Conservation (phyloP, 192 early-diverging fungal genomes). For the Gorgonomyces haynaldii region DNA sequence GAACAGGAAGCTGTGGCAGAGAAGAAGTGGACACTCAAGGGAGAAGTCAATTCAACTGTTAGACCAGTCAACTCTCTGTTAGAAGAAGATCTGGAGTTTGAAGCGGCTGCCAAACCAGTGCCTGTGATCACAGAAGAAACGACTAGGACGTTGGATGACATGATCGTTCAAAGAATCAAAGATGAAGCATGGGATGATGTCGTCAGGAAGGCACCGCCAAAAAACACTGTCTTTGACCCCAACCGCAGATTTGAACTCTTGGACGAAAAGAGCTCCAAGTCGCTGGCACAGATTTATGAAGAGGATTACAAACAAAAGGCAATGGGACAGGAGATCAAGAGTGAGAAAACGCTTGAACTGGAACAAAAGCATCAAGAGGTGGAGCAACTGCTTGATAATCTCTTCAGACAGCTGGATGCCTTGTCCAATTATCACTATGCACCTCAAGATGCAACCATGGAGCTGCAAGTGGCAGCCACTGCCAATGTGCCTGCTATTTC, state of each 20-base stretch:
- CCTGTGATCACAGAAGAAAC: conserved; percentile 88
- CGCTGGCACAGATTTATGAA: conserved; percentile 86
- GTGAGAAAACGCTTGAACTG: conserved; percentile 67
- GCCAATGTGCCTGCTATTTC: conserved; percentile 68
- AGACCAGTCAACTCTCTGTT: conserved; percentile 88
- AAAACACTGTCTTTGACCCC: conserved; percentile 55
- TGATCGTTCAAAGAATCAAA: conserved; percentile 86
- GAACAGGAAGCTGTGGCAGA: conserved; percentile 73
- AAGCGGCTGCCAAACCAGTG: conserved; percentile 80
- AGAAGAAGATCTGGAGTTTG: conserved; percentile 87
- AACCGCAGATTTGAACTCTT: conserved; percentile 64
- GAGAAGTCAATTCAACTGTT: conserved; percentile 68
- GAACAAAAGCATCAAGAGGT: conserved; percentile 74
- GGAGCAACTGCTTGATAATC: conserved; percentile 56
- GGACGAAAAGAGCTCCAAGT: conserved; percentile 77
- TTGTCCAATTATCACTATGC: conserved; percentile 91
- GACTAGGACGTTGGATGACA: conserved; percentile 77
- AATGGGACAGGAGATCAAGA: conserved; percentile 44
- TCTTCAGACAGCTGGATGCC: conserved; percentile 80
- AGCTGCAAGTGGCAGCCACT: conserved; percentile 52
- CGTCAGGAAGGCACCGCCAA: conserved; percentile 56
- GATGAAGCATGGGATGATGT: conserved; percentile 90
- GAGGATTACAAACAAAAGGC: conserved; percentile 50
- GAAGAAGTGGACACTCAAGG: conserved; percentile 83
- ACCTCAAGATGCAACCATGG: conserved; percentile 62